A percentile compares a stretch with the other conserved stretches of the same genome.
phyloP scores from a whole-genome alignment of 148 eudicot genomes.

The Rhododendron ovatum region DNA sequence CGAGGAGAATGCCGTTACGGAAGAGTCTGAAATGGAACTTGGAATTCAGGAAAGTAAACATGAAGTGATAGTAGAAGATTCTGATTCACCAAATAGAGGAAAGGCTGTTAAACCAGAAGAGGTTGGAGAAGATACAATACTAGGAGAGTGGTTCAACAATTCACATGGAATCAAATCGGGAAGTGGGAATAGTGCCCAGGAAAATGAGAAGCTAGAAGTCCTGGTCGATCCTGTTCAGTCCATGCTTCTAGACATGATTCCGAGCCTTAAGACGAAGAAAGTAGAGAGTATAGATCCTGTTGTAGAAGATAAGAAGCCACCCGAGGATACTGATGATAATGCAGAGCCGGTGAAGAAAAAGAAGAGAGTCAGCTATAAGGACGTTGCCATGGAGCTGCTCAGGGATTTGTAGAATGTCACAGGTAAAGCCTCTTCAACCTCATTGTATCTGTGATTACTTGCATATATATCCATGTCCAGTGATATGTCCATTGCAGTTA shows the following conservation, averaged over 20 bases:
- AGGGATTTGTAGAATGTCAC: slow-evolving; percentile 34
- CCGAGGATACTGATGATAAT: slow-evolving; percentile 2
- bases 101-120: slow-evolving; percentile 9
- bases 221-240: slow-evolving; percentile 62
- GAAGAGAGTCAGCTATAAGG: slow-evolving; percentile 78
- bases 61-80: slow-evolving; percentile 14
- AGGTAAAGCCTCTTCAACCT: not conserved
- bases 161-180: slow-evolving; percentile 13
- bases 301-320: slow-evolving; percentile 9
- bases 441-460: not conserved
- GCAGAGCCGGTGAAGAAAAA: slow-evolving; percentile 56
- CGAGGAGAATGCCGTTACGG: slow-evolving; percentile 27
- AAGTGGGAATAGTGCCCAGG: slow-evolving; percentile 15
- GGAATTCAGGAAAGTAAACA: slow-evolving; percentile 18
- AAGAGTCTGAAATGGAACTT: slow-evolving; percentile 5
- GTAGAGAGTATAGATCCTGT: slow-evolving; percentile 18
- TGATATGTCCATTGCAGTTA: not conserved
- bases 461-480: not conserved
- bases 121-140: slow-evolving; percentile 9
- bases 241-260: slow-evolving; percentile 59
- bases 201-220: slow-evolving; percentile 28
- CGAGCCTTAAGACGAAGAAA: slow-evolving; percentile 38
- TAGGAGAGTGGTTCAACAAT: slow-evolving; percentile 9
- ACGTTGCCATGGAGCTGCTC: slow-evolving; percentile 52
- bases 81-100: slow-evolving; percentile 20